Evolutionary conservation across 2,329 filamentous ascomycete genomes (phyloP).

Genomic region (Raffaelea ambrosiae): DNA sequence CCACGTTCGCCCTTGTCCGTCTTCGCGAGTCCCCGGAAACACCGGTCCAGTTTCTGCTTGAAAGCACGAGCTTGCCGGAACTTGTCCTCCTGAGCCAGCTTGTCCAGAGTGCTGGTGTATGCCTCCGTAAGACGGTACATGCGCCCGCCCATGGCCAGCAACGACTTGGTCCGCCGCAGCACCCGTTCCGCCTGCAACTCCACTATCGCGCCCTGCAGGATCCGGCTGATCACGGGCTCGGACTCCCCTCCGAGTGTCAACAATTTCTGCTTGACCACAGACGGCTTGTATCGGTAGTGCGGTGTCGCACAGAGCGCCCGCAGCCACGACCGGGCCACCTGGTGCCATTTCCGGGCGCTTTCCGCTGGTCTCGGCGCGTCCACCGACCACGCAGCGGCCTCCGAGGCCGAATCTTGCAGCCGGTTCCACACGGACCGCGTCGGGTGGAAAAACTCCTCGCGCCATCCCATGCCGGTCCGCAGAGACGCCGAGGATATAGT

Average conservation of each 20-base stretch:
- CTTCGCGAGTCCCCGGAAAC: conserved; percentile 38
- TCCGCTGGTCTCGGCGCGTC: conserved; percentile 3
- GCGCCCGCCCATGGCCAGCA: conserved; percentile 46
- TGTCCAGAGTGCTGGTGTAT: conserved; percentile 48
- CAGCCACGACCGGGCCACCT: conserved; percentile 33
- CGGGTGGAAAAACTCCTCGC: conserved; percentile 47
- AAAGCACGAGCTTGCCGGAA: conserved; percentile 49
- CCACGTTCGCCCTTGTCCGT: conserved; percentile 18
- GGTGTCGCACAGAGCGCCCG: conserved; percentile 49
- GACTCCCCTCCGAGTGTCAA: conserved; percentile 31
- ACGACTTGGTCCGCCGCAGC: conserved; percentile 51
- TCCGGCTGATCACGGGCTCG: conserved; percentile 28
- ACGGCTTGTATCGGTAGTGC: conserved; percentile 36
- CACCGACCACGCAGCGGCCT: conserved; percentile 31
- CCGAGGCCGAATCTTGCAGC: conserved; percentile 44
- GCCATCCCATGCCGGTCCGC: conserved; percentile 29
- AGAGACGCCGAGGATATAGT: too few relatives aligned
- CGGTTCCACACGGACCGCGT: conserved; percentile 48
- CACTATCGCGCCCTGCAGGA: conserved; percentile 40
- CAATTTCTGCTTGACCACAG: conserved; percentile 42
- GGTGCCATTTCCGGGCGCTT: too few relatives aligned
- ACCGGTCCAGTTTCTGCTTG: conserved; percentile 51
- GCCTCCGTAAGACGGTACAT: conserved; percentile 56
- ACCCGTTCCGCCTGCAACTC: conserved; percentile 43
- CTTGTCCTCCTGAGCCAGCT: conserved; percentile 44